Percentiles rank a stretch among this genome's conserved stretches.
Conservation (phyloP, 495 filamentous ascomycete species). For the Friedmanniomyces simplex region DNA sequence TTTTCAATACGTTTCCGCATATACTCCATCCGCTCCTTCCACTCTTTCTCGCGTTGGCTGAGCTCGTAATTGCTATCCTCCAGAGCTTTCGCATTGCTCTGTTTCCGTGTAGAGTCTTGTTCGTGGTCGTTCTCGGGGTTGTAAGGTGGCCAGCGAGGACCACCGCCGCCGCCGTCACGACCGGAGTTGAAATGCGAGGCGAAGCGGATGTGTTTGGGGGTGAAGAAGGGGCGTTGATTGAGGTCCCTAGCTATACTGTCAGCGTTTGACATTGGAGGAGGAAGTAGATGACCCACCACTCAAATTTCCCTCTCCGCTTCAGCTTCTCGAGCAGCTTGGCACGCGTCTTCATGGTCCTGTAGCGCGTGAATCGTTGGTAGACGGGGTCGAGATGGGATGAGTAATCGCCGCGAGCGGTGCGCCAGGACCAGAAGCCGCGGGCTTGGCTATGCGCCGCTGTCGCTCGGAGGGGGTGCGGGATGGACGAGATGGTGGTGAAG, state of each 20-base stretch:
- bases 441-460: background rate
- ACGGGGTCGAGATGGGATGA: slow-evolving; percentile 11
- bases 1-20: slow-evolving; percentile 20
- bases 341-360: slow-evolving; percentile 15
- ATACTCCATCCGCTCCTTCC: slow-evolving; percentile 20
- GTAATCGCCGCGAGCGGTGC: background rate
- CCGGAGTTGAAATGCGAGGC: slow-evolving; percentile 9
- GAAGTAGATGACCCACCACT: slow-evolving; percentile 8
- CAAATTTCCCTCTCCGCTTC: slow-evolving; percentile 6
- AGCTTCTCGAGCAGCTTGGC: slow-evolving; percentile 15
- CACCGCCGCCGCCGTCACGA: background rate
- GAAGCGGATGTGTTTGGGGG: slow-evolving; percentile 13
- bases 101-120: background rate
- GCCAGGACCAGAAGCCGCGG: slow-evolving; percentile 7
- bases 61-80: slow-evolving; percentile 14
- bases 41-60: slow-evolving; percentile 14
- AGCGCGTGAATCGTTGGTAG: slow-evolving; percentile 10
- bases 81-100: no score
- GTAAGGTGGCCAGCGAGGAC: background rate
- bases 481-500: background rate
- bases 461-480: background rate
- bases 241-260: background rate
- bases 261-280: no score
- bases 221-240: slow-evolving; percentile 16
- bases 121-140: background rate